These are phyloP conservation scores for Fraxinus ornus DNA, from an alignment of 305 asterid species.

Conservation along the genomic window DNA sequence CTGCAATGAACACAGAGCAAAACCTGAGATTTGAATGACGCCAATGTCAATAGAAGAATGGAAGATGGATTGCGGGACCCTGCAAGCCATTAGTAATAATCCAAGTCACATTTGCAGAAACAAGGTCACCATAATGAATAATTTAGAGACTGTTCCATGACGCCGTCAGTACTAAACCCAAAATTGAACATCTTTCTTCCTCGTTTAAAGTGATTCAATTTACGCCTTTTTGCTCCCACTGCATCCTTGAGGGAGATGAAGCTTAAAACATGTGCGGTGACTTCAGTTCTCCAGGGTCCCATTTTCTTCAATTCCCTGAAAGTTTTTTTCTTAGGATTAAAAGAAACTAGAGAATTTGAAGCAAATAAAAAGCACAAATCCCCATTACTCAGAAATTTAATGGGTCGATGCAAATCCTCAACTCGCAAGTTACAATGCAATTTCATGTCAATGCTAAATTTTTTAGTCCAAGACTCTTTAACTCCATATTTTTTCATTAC, in stretches of 20 bases:
- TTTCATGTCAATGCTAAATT: constrained; percentile 43
- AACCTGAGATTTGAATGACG: background rate
- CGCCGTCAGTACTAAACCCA: background rate
- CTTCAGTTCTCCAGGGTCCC: constrained; percentile 20
- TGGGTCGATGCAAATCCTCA: constrained; percentile 41
- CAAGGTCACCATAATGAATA: background rate
- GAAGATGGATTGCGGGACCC: background rate
- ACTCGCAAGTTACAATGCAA: constrained; percentile 40
- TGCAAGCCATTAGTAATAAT: background rate
- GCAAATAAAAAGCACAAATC: constrained; percentile 47
- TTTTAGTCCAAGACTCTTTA: constrained; percentile 46
- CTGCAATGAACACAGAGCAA: background rate
- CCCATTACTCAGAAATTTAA: constrained; percentile 46
- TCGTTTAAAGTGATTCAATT: constrained; percentile 19
- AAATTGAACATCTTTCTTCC: constrained; percentile 9
- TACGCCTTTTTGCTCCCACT: constrained; percentile 15
- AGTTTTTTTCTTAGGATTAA: constrained; percentile 37
- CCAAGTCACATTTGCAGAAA: background rate
- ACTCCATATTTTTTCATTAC: constrained; percentile 52
- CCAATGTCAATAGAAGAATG: background rate
- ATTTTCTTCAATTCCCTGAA: constrained; percentile 41
- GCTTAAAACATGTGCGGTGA: constrained; percentile 40
- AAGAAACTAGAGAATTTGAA: constrained; percentile 36
- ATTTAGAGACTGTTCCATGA: background rate
- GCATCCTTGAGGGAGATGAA: constrained; percentile 43